Evolutionary conservation across 352 stramenopile genomes (phyloP).

Genomic region (Phytopythium kandeliae): DNA sequence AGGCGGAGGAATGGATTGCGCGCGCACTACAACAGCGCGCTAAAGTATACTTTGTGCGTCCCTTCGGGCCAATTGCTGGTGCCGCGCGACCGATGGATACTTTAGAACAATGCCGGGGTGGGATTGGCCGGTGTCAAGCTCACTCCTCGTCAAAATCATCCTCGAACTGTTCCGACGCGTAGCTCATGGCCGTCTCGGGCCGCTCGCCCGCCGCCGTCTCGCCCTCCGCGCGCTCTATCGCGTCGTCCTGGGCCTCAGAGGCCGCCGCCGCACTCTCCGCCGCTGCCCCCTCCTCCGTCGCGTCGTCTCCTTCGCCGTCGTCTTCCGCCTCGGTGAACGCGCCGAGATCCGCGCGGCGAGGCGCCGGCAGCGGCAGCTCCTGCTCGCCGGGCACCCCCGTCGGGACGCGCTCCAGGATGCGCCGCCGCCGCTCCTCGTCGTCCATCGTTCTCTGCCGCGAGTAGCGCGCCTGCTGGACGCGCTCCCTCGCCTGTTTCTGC

Average conservation of each 20-base stretch:
- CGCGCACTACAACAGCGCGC: too few relatives aligned
- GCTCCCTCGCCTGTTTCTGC: constrained; percentile 36
- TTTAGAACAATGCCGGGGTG: too few relatives aligned
- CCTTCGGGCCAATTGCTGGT: too few relatives aligned
- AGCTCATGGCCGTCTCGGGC: constrained; percentile 54
- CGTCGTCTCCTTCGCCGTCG: not conserved
- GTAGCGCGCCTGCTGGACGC: constrained; percentile 23
- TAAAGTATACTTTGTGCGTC: too few relatives aligned
- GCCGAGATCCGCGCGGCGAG: not conserved
- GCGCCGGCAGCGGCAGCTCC: not conserved
- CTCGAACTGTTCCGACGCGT: constrained; percentile 59
- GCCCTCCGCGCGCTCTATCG: not conserved
- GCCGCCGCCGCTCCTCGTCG: constrained; percentile 4
- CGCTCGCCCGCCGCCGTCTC: constrained; percentile 4
- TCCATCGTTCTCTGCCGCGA: constrained; percentile 10
- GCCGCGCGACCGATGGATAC: too few relatives aligned
- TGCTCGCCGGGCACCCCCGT: constrained; percentile 21
- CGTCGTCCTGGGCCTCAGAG: constrained; percentile 1
- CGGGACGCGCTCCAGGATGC: constrained; percentile 10
- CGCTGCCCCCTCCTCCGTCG: not conserved
- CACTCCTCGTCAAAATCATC: constrained; percentile 29
- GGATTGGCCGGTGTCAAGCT: too few relatives aligned
- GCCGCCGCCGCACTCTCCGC: not conserved
- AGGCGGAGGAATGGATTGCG: too few relatives aligned
- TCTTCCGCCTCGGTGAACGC: constrained; percentile 3